Base-by-base conservation (phyloP, 2,329 filamentous ascomycete genomes). In the Rutstroemia sp. region DNA sequence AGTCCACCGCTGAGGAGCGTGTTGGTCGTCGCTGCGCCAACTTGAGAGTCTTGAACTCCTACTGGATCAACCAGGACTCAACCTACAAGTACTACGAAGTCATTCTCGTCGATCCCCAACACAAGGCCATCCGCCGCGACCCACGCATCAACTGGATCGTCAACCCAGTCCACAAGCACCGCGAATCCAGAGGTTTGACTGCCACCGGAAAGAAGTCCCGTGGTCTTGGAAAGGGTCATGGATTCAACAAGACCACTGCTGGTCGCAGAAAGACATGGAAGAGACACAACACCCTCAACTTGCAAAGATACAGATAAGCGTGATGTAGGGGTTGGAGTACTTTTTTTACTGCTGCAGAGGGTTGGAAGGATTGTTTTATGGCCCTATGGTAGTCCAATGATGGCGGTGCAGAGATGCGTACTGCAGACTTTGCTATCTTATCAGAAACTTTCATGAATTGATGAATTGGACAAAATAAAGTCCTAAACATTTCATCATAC, bases 41-140 rank as follows among this genome's bases (percentile, higher is more conserved):
- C 82, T 80, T 99, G 77, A 91, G 94, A 75, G 94, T 99, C 74
- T 88, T 99, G 73, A 99, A 99, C 89, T 97, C 92, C 65, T 99
- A 99, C 92, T 99, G 95, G 95, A 90, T 99, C 84, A 99, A 99
- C 89, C 91, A 97, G 85, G 94, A 99, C 83, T 96, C 92, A 61
- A 99, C 94, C 79, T 99, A 97, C 89, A 99, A 99, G 86, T 99
- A 99, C 89, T 99, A 85, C 83, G 94, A 99, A 82, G 87, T 97
- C 78, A 97, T 99, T 82, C 89, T 96, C 73, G 92, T 99, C 75
- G 94, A 99, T 82, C 94, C 94, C 76, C 89, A 95, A 83, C 94
- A 99, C 89, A 97, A 97, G 86, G 94, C 94, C 74, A 99, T 99
- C 84, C 94, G 94, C 78, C 89, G 88, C 74, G 94, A 99, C 78